Base-by-base conservation (phyloP, 805 yeast genomes). In the Myxozyma monticola region DNA sequence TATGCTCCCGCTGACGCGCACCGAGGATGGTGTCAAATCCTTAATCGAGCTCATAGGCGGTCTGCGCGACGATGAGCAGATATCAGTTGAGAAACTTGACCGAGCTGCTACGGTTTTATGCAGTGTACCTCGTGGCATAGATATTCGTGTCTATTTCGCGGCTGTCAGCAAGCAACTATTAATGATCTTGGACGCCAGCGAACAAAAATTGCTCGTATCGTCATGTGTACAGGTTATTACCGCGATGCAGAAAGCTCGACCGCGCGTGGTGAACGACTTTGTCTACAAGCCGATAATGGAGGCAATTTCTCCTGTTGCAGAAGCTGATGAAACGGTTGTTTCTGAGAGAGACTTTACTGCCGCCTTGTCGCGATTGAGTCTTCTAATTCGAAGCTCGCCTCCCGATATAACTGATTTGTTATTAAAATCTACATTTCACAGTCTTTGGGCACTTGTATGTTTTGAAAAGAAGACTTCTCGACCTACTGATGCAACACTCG, bases 1-100 rank as follows among this genome's bases (percentile, higher is more conserved):
- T 0, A 53, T 65, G 2, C 66, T 88, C 24, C 84, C 85, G 1
- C 64, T 79, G 18, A 66, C 74, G 37, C 75, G 95, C 21, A 66
- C 76, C 1, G 65, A 67, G 1, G 83, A 84, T 61, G 97, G 98
- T 0, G 80, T 93, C 1, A 68, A 78, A 25, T 75, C 89, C 1
- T 67, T 91, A 42, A 74, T 89, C 25, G 97, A 91, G 65, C 80
- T 86, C 55, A 73, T 86, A 0, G 71, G 85, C 12, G 96, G 96
- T 0, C 71, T 86, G 22, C 72, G 96, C 49, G 95, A 88, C 36
- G 74, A 76, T 46, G 91, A 84, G 48, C 81, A 80, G 10, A 67
- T 88, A 12, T 82, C 81, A 55, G 67, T 81, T n/a, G 80, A 79
- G 28, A 84, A 81, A 57, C 72, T 87, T 41, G 80, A 79, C 24